Conservation (phyloP, 805 yeast genomes). For the Candida maesae region DNA sequence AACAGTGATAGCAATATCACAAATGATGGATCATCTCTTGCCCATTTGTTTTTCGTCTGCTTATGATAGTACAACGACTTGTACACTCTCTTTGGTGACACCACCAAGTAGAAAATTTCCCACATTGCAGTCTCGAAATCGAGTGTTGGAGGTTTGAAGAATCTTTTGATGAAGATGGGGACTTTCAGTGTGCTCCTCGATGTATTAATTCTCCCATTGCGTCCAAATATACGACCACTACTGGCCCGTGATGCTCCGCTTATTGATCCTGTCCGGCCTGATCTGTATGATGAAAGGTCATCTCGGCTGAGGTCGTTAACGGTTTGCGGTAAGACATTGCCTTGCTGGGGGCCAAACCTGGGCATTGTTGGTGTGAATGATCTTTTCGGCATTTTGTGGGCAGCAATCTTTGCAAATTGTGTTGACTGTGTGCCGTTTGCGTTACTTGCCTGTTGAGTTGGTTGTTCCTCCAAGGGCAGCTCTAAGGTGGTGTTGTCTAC, state of each 20-base stretch:
- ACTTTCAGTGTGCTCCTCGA: conserved; percentile 21
- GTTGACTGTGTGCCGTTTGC: too few species aligned
- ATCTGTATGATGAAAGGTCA: conserved; percentile 23
- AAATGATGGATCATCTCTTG: conserved; percentile 91
- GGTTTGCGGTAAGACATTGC: conserved; percentile 18
- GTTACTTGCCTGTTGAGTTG: not conserved
- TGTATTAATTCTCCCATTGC: conserved; percentile 3
- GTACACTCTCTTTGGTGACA: conserved; percentile 79
- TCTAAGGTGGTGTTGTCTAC: not conserved
- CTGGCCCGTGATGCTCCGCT: conserved; percentile 2
- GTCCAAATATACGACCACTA: conserved; percentile 9
- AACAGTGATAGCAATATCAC: conserved; percentile 66
- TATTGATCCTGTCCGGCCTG: conserved; percentile 18
- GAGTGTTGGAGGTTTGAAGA: conserved; percentile 71
- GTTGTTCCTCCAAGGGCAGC: too few species aligned
- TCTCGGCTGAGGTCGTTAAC: conserved; percentile 18
- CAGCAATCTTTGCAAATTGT: too few species aligned
- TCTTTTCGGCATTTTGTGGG: conserved; percentile 19
- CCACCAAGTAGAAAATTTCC: conserved; percentile 76
- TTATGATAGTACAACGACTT: conserved; percentile 77
- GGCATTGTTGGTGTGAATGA: conserved; percentile 12
- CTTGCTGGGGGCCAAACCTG: conserved; percentile 4
- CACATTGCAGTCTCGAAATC: conserved; percentile 92
- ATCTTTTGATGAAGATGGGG: conserved; percentile 38
- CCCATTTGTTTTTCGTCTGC: conserved; percentile 75